Percentiles rank a stretch among this genome's conserved stretches.
phyloP scores from a whole-genome alignment of 2,329 filamentous ascomycete species.

The Colletotrichum euphorbiae region DNA sequence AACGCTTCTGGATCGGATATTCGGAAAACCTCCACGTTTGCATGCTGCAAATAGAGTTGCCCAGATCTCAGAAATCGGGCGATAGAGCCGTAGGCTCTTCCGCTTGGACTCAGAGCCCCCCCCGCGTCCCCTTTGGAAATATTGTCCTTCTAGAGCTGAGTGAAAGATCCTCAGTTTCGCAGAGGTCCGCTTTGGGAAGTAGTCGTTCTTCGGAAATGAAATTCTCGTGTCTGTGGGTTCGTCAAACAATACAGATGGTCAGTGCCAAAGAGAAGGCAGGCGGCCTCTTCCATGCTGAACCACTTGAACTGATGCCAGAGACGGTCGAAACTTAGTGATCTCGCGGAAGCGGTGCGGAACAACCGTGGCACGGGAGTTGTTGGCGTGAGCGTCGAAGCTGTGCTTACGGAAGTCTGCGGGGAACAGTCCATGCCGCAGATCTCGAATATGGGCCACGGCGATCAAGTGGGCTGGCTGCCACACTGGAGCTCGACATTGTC shows the following conservation, averaged over 20 bases:
- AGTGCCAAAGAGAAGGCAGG: conserved; percentile 10
- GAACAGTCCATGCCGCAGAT: conserved; percentile 33
- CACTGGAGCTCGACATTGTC: conserved; percentile 14
- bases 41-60: conserved; percentile 16
- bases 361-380: neutral
- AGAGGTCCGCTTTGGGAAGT: conserved; percentile 22
- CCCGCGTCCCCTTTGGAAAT: conserved; percentile 2
- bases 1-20: neutral
- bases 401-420: conserved; percentile 14
- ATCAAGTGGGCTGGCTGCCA: conserved; percentile 31
- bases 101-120: conserved; percentile 1
- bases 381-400: neutral
- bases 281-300: conserved; percentile 3
- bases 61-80: neutral
- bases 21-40: neutral
- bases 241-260: conserved; percentile 18
- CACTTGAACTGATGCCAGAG: neutral
- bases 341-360: conserved; percentile 20
- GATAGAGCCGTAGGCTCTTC: neutral
- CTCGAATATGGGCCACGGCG: conserved; percentile 30
- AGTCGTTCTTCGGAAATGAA: conserved; percentile 34
- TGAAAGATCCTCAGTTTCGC: conserved; percentile 28
- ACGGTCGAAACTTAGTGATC: conserved; percentile 9
- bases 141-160: conserved; percentile 5
- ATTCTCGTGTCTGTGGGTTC: conserved; percentile 7